Evolutionary conservation across 371 early-diverging fungal species (phyloP).

Genomic region (Rozella allomycis): DNA sequence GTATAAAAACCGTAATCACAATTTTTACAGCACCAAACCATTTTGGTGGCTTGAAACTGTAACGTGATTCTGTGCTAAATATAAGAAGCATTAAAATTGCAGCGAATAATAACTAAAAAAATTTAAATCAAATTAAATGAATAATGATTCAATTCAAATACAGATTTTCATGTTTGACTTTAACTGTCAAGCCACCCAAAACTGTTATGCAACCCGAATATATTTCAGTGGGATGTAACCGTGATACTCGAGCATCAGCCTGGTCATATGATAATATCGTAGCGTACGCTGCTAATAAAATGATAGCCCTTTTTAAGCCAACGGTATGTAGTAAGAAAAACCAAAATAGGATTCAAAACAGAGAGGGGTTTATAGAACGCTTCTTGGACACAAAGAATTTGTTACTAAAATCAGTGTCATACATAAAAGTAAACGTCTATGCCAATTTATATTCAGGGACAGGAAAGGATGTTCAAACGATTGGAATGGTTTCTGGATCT

Average conservation of each 20-base stretch:
- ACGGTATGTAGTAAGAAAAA: constrained; percentile 17
- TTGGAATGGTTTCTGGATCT: constrained; percentile 55
- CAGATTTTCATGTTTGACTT: no score
- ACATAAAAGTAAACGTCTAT: constrained; percentile 18
- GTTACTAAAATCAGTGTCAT: constrained; percentile 58
- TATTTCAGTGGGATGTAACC: constrained; percentile 44
- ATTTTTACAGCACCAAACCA: background rate
- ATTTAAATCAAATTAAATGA: no score
- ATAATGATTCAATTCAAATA: no score
- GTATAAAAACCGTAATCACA: background rate
- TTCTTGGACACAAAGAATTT: constrained; percentile 52
- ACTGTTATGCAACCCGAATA: no score
- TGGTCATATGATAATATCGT: constrained; percentile 19
- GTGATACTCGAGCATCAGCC: constrained; percentile 38
- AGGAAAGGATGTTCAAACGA: constrained; percentile 23
- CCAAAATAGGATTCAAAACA: constrained; percentile 18
- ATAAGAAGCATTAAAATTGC: no score
- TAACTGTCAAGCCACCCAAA: no score
- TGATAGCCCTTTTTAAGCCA: constrained; percentile 50
- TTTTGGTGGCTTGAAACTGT: background rate
- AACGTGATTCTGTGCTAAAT: no score
- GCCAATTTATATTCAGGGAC: constrained; percentile 10
- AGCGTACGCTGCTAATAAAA: constrained; percentile 47
- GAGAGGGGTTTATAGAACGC: constrained; percentile 35
- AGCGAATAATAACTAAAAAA: no score